Conservation (phyloP, 352 stramenopile species). For the Phytophthora litchii region DNA sequence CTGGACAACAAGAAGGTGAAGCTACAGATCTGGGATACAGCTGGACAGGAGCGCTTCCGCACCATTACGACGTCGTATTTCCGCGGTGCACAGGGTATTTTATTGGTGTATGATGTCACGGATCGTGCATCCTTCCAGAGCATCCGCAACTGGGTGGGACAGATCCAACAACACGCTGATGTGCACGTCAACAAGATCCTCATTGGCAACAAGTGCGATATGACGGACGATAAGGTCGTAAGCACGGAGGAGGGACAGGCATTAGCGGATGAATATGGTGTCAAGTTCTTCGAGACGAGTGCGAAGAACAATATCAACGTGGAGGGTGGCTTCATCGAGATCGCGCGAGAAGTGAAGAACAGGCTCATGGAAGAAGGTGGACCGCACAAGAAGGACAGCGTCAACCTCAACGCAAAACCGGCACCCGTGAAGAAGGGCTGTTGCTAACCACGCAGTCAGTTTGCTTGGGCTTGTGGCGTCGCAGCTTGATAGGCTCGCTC, state of each 20-base stretch:
- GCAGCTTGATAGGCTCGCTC: conserved; percentile 18
- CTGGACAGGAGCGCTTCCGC: conserved; percentile 98
- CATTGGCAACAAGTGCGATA: conserved; percentile 99
- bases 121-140: conserved; percentile 97
- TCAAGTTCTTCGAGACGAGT: conserved; percentile 96
- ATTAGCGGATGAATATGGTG: conserved; percentile 94
- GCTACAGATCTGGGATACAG: conserved; percentile 99
- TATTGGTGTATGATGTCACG: conserved; percentile 99
- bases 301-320: conserved; percentile 97
- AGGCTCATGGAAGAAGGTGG: conserved; percentile 89
- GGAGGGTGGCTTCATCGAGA: conserved; percentile 90
- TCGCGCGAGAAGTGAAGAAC: conserved; percentile 90
- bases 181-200: conserved; percentile 99
- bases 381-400: conserved; percentile 84
- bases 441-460: conserved; percentile 60
- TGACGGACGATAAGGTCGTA: conserved; percentile 97
- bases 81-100: conserved; percentile 97
- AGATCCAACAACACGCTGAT: conserved; percentile 98
- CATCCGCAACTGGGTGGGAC: conserved; percentile 97
- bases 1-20: conserved; percentile 98
- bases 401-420: conserved; percentile 84
- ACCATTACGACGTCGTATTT: conserved; percentile 99
- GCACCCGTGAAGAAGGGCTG: conserved; percentile 83
- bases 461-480: conserved; percentile 31
- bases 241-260: conserved; percentile 94